A percentile compares a stretch with the other conserved stretches of the same genome.
Conservation (phyloP, 768 basidiomycete species). For the Phlebiopsis flavidoalba region DNA sequence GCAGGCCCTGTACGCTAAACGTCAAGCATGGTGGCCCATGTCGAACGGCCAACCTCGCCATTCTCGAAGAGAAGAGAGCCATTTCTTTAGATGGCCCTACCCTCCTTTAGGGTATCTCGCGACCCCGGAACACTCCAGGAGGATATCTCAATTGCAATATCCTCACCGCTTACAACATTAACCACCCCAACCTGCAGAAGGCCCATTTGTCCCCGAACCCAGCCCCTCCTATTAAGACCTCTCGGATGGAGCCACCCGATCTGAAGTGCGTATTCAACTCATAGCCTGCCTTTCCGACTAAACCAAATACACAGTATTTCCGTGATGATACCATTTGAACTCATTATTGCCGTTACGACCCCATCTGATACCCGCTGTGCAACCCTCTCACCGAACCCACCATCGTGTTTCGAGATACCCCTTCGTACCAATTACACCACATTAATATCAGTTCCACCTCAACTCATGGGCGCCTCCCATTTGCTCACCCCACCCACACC, state of each 20-base stretch:
- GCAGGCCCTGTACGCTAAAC: conserved; percentile 37
- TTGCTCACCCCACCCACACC: neutral
- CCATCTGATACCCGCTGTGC: conserved; percentile 19
- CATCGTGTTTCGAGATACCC: conserved; percentile 32
- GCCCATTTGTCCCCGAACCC: conserved; percentile 43
- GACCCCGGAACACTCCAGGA: conserved; percentile 31
- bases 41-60: conserved; percentile 4
- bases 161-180: conserved; percentile 35
- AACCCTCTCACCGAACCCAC: too few species aligned
- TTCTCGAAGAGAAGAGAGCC: neutral
- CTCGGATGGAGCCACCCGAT: conserved; percentile 9
- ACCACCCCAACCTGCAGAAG: conserved; percentile 23
- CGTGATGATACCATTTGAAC: conserved; percentile 48
- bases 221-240: conserved; percentile 85
- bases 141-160: conserved; percentile 51
- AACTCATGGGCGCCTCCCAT: neutral
- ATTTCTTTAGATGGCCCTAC: neutral
- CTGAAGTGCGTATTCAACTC: neutral
- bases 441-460: conserved; percentile 9
- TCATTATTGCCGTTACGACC: conserved; percentile 38
- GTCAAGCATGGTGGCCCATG: conserved; percentile 49
- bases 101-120: neutral
- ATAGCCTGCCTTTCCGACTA: neutral
- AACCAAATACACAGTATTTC: conserved; percentile 39
- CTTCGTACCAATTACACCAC: conserved; percentile 27